A percentile compares a stretch with the other conserved stretches of the same genome.
These are phyloP conservation scores for Hyparrhenia diplandra DNA, from an alignment of 176 grass and related monocot genomes.

Conservation along the genomic window DNA sequence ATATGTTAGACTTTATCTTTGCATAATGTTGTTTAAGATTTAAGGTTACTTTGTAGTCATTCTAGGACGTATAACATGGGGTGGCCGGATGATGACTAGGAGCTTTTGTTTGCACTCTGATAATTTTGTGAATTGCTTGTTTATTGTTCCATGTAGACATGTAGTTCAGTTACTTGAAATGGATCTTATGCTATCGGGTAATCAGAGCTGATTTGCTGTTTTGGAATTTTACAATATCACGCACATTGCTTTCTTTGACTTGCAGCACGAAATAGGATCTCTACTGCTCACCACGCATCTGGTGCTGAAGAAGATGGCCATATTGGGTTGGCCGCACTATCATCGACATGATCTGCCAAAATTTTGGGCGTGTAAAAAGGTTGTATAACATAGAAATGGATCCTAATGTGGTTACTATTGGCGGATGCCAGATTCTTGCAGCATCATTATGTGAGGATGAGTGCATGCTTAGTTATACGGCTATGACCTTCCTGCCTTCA, in stretches of 20 bases:
- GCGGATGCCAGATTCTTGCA: slow-evolving; percentile 20
- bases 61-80: background rate
- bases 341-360: slow-evolving; percentile 31
- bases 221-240: background rate
- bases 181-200: background rate
- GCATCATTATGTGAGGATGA: slow-evolving; percentile 4
- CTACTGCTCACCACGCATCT: slow-evolving; percentile 33
- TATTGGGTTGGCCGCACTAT: slow-evolving; percentile 80
- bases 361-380: slow-evolving; percentile 20
- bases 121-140: background rate
- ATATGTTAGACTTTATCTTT: background rate
- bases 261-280: slow-evolving; percentile 64
- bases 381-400: background rate
- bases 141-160: background rate
- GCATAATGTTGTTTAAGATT: background rate
- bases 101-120: background rate
- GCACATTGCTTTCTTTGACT: slow-evolving; percentile 11
- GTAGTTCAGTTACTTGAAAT: background rate
- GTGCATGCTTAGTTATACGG: background rate
- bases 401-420: background rate
- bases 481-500: background rate
- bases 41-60: background rate
- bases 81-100: background rate
- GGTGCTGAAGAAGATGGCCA: slow-evolving; percentile 60
- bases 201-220: background rate